A percentile compares a stretch with the other conserved stretches of the same genome.
phyloP scores from a whole-genome alignment of 768 basidiomycete genomes.

The Leucogyrophana mollusca region DNA sequence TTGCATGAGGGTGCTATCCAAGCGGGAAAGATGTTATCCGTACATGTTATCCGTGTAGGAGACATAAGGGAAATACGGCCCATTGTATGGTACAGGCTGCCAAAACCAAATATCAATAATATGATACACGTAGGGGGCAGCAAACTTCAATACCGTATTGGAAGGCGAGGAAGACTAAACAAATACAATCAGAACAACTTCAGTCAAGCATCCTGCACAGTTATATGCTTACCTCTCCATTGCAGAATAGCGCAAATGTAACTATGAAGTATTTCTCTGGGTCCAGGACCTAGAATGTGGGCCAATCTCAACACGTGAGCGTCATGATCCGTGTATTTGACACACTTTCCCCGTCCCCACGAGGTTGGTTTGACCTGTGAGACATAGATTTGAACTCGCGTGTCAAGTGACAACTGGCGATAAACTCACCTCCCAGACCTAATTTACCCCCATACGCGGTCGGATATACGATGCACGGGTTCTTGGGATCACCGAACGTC shows the following conservation, averaged over 20 bases:
- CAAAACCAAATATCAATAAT: neutral
- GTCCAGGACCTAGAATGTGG: constrained; percentile 12
- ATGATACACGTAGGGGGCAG: neutral
- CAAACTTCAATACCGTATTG: constrained; percentile 21
- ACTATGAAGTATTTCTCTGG: constrained; percentile 24
- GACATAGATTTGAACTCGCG: too few relatives aligned
- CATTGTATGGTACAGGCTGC: constrained; percentile 31
- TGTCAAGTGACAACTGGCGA: neutral
- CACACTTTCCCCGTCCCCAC: neutral
- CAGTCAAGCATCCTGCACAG: neutral
- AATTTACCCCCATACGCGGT: constrained; percentile 52
- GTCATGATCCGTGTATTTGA: too few relatives aligned
- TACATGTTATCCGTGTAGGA: constrained; percentile 30
- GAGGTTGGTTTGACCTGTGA: neutral
- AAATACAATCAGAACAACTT: neutral
- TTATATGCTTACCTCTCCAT: constrained; percentile 27
- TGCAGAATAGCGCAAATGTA: constrained; percentile 26
- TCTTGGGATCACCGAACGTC: constrained; percentile 46
- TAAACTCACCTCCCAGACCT: neutral
- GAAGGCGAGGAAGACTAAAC: constrained; percentile 26
- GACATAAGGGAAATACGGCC: constrained; percentile 27
- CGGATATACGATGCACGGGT: constrained; percentile 54
- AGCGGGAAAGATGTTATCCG: neutral
- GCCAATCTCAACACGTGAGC: too few relatives aligned
- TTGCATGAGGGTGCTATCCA: neutral